These are phyloP conservation scores for Wickerhamomyces chambardii DNA, from an alignment of 805 yeast species.

Conservation along the genomic window DNA sequence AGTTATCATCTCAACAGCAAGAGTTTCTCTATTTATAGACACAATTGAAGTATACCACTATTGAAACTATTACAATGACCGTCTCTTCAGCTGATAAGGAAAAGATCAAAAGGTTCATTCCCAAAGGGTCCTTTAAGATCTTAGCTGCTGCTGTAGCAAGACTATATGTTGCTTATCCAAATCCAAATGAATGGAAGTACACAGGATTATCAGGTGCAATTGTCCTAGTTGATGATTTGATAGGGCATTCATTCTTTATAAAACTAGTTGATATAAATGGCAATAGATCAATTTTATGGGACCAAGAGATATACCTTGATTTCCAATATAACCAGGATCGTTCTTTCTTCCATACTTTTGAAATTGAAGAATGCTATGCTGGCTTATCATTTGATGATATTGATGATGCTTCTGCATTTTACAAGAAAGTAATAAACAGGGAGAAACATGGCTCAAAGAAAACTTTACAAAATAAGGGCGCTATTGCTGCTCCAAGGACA, in stretches of 20 bases:
- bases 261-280: conserved; percentile 84
- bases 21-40: too few species aligned
- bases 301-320: conserved; percentile 85
- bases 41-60: too few species aligned
- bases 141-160: conserved; percentile 88
- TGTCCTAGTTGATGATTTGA: conserved; percentile 81
- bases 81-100: conserved; percentile 66
- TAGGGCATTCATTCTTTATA: conserved; percentile 88
- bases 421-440: conserved; percentile 64
- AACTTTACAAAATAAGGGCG: conserved; percentile 80
- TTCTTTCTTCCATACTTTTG: conserved; percentile 91
- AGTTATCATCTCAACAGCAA: too few species aligned
- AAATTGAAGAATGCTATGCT: conserved; percentile 79
- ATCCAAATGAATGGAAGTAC: conserved; percentile 69
- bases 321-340: conserved; percentile 92
- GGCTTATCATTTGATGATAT: conserved; percentile 89
- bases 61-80: conserved; percentile 7
- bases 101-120: conserved; percentile 79
- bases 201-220: conserved; percentile 90
- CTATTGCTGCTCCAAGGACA: conserved; percentile 45
- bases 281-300: conserved; percentile 88
- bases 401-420: conserved; percentile 78
- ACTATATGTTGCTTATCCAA: conserved; percentile 84
- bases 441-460: conserved; percentile 83
- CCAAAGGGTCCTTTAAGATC: conserved; percentile 80